Evolutionary conservation across 106 monocot genomes (phyloP).

Genomic region (Agapanthus africanus): DNA sequence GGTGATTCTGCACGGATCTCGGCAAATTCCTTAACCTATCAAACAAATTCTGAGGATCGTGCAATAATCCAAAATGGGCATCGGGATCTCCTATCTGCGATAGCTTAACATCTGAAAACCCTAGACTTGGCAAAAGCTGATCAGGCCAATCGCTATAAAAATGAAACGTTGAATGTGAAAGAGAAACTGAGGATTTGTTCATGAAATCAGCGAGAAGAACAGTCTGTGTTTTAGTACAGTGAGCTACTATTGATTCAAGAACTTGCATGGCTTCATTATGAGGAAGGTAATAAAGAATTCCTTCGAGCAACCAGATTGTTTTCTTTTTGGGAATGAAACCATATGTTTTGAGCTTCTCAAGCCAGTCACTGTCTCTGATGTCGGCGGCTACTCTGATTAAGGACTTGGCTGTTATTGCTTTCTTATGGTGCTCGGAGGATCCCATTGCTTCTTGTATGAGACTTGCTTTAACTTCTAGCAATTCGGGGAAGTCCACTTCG

Average conservation of each 20-base stretch:
- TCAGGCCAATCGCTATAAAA: conserved; percentile 85
- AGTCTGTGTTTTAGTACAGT: conserved; percentile 17
- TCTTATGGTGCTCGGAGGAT: conserved; percentile 14
- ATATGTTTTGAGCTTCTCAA: conserved; percentile 38
- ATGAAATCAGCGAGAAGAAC: conserved; percentile 86
- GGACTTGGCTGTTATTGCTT: conserved; percentile 23
- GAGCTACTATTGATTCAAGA: conserved; percentile 58
- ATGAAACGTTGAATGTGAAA: conserved; percentile 50
- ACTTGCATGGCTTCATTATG: conserved; percentile 64
- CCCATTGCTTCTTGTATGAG: conserved; percentile 37
- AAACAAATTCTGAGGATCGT: conserved; percentile 72
- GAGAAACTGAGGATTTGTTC: conserved; percentile 56
- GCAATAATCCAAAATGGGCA: conserved; percentile 69
- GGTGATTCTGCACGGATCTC: conserved; percentile 52
- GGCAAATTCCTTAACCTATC: conserved; percentile 65
- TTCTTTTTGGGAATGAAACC: conserved; percentile 51
- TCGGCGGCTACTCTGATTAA: conserved; percentile 43
- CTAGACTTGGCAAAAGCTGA: conserved; percentile 55
- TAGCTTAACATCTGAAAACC: conserved; percentile 48
- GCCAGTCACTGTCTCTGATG: conserved; percentile 38
- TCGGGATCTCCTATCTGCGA: conserved; percentile 84
- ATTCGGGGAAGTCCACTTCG: conserved; percentile 64
- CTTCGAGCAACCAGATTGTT: conserved; percentile 83
- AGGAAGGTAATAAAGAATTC: conserved; percentile 62
- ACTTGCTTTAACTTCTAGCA: conserved; percentile 34